Evolutionary conservation across 2,329 filamentous ascomycete species (phyloP).

Genomic region (Exserohilum rostratum): DNA sequence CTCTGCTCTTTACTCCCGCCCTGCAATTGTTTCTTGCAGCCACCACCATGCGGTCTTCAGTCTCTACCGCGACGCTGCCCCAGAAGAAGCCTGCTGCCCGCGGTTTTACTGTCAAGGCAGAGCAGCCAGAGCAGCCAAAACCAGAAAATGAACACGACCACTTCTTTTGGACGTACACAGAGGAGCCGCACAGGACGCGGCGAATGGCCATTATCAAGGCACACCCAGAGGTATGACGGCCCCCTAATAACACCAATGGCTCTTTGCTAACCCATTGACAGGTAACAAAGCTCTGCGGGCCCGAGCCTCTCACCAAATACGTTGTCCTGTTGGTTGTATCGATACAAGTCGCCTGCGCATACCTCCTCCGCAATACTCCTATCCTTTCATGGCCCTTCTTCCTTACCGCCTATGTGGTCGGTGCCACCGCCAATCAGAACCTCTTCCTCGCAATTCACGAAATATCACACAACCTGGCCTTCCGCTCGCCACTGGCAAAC

Average conservation of each 20-base stretch:
- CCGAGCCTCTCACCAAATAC: conserved; percentile 94
- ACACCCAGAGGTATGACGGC: conserved; percentile 79
- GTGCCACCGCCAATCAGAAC: conserved; percentile 97
- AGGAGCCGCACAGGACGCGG: conserved; percentile 92
- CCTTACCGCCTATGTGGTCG: conserved; percentile 85
- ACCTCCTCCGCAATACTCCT: conserved; percentile 74
- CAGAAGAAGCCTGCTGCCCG: conserved; percentile 31
- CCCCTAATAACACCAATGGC: neutral
- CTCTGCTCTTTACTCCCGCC: conserved; percentile 4
- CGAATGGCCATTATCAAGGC: conserved; percentile 96
- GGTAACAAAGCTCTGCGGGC: conserved; percentile 96
- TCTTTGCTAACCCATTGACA: conserved; percentile 43
- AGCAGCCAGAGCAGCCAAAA: conserved; percentile 19
- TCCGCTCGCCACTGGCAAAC: conserved; percentile 80
- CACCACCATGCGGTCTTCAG: conserved; percentile 45
- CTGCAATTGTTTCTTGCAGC: conserved; percentile 9
- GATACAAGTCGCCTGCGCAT: conserved; percentile 80
- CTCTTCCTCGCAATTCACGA: conserved; percentile 98
- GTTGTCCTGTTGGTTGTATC: conserved; percentile 82
- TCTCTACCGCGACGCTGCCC: conserved; percentile 42
- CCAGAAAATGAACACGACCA: conserved; percentile 53
- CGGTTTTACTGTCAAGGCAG: conserved; percentile 31
- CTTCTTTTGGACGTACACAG: conserved; percentile 99
- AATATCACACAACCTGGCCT: conserved; percentile 97
- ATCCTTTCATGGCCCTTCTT: conserved; percentile 86